phyloP scores from a whole-genome alignment of 2,329 filamentous ascomycete genomes.

The Geoglossum cookeanum region DNA sequence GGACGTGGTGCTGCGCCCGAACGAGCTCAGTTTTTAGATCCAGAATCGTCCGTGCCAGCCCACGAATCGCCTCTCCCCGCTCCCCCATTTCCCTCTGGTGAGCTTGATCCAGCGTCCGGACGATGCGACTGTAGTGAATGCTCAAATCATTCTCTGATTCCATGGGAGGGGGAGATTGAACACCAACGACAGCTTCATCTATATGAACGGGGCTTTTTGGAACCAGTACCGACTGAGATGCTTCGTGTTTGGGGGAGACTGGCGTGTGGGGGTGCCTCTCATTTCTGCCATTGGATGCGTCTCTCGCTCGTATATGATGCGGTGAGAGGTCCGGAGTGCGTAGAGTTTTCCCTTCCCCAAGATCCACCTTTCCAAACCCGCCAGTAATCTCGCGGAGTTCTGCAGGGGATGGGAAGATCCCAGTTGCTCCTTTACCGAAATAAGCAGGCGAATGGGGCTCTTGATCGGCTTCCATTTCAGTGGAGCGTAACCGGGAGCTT shows the following conservation, averaged over 20 bases:
- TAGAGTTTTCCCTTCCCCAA: neutral
- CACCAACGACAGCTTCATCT: neutral
- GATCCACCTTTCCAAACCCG: neutral
- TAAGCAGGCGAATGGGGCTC: neutral
- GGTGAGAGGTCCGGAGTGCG: neutral
- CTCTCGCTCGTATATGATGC: neutral
- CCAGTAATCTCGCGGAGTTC: neutral
- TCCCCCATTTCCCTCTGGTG: neutral
- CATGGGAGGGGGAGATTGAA: neutral
- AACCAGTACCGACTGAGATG: neutral
- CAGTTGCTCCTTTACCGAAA: neutral
- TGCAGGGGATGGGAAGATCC: neutral
- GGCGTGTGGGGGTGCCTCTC: neutral
- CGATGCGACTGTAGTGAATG: neutral
- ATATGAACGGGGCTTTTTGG: neutral
- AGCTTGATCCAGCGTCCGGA: neutral
- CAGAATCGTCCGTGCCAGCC: neutral
- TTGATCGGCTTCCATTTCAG: neutral
- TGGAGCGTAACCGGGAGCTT: neutral
- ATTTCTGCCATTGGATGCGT: neutral
- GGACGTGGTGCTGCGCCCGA: conserved; percentile 1
- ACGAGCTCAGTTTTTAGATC: neutral
- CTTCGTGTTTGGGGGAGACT: neutral
- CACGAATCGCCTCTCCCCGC: neutral
- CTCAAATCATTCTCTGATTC: conserved; percentile 1